phyloP scores from a whole-genome alignment of 768 basidiomycete species.

The Tricholoma furcatifolium region DNA sequence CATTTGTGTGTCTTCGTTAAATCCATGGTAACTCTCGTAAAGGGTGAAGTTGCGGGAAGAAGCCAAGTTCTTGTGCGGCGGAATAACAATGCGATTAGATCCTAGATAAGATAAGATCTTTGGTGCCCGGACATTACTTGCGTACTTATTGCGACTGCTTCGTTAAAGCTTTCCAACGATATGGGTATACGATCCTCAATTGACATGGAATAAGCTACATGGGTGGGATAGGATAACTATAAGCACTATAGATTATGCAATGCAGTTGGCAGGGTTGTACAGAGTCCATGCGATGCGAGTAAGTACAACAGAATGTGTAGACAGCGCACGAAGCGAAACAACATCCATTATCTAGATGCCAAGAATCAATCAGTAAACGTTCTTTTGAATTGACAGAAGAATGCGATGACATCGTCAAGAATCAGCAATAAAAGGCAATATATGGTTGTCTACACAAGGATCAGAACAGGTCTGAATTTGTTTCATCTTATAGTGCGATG shows the following conservation, averaged over 20 bases:
- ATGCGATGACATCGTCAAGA: not conserved
- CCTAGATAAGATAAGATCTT: conserved; percentile 16
- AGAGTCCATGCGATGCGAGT: not conserved
- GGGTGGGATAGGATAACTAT: not conserved
- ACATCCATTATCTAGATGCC: not conserved
- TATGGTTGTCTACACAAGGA: conserved; percentile 50
- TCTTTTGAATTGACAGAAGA: not conserved
- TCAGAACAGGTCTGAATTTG: conserved; percentile 71
- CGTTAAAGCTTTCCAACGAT: too few relatives aligned
- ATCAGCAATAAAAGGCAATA: conserved; percentile 50
- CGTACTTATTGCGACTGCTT: too few relatives aligned
- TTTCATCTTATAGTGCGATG: conserved; percentile 40
- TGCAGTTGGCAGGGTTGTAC: not conserved
- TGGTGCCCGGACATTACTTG: too few relatives aligned
- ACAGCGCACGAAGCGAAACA: not conserved
- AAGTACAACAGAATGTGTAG: not conserved
- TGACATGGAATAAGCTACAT: conserved; percentile 1
- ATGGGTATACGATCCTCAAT: not conserved
- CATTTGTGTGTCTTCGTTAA: conserved; percentile 32
- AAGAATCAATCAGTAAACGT: not conserved
- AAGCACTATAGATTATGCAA: not conserved
- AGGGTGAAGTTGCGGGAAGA: not conserved
- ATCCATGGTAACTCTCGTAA: conserved; percentile 14
- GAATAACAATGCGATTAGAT: not conserved
- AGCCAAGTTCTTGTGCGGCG: not conserved